A percentile compares a stretch with the other conserved stretches of the same genome.
These are phyloP conservation scores for Maudiozyma serrabonitensis DNA, from an alignment of 805 yeast genomes.

Conservation along the genomic window DNA sequence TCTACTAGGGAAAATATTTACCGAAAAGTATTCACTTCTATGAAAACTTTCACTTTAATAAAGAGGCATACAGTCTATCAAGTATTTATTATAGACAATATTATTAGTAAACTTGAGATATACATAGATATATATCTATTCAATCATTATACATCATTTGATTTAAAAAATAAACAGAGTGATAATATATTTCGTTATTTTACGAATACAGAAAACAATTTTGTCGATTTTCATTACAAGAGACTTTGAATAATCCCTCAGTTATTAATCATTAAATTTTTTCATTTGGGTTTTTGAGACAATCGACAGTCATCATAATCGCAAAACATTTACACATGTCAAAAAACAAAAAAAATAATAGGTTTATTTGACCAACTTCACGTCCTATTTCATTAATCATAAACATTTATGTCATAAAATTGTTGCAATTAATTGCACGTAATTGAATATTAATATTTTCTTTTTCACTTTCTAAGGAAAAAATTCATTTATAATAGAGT, in stretches of 20 bases:
- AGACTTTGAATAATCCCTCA: no score
- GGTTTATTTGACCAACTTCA: neutral
- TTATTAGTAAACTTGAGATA: neutral
- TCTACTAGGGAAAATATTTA: no score
- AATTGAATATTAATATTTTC: neutral
- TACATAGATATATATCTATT: neutral
- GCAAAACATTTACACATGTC: no score
- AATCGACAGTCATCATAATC: no score
- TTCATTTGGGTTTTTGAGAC: no score
- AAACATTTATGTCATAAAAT: neutral
- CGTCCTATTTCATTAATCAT: neutral
- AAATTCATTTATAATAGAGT: neutral
- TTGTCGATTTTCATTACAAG: no score
- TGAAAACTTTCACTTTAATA: no score
- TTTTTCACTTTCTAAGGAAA: neutral
- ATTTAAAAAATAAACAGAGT: neutral
- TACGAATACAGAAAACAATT: neutral
- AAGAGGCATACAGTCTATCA: neutral
- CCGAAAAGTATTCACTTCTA: no score
- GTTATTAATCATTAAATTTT: no score
- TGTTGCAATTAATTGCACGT: neutral
- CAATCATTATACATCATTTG: neutral
- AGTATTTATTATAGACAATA: neutral
- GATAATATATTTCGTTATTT: neutral
- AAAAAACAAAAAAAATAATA: no score